Base-by-base conservation (phyloP, 257 asterid genomes). In the Linaria vulgaris region DNA sequence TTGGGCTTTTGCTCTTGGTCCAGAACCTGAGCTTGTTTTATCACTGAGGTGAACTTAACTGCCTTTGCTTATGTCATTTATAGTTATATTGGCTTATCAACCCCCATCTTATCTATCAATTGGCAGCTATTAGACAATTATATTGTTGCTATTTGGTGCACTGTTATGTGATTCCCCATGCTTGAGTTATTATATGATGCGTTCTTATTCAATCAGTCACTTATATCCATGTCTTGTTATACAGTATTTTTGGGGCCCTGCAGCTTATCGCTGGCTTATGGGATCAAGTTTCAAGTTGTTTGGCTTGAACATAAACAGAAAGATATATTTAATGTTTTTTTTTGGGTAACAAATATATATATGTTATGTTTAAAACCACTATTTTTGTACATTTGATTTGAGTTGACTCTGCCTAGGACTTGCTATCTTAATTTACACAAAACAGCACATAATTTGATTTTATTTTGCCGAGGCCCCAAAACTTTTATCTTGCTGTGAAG, bases 1-100 rank as follows among this genome's bases (percentile, higher is more conserved):
- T 52, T 94, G 99, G 99, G 97, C 97, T 70, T 90, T 87, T 81
- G 77, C 90, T 69, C 92, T 94, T 64, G 99, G 97, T 43, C 99
- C 99, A 1, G 96, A 87, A 75, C 97, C 97, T 5, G 99, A 94
- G 80, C 97, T 94, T 74, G 95, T 96, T 74, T 76, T 94, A 72
- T 60, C 88, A 50, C 74, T 90, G 67, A 85, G 99, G 99, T 87
- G 46, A 50, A 56, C 44, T 51, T 37, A 41, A 69, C 52, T 54
- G 46, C 39, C 52, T 37, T 64, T 39, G 41, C 37, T 63, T 22
- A 9, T 25, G 34, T 21, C 38, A 13, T 68, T 34, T 53, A 34
- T 47, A 12, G 44, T 55, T 63, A 30, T 54, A 24, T 59, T 69
- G 56, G 44, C 49, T 61, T 63, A 30, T 56, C 41, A 67, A 44